Percentiles rank a stretch among this genome's conserved stretches.
Evolutionary conservation across 1,139 yeast species (phyloP).

Genomic region (Eremothecium gossypii): DNA sequence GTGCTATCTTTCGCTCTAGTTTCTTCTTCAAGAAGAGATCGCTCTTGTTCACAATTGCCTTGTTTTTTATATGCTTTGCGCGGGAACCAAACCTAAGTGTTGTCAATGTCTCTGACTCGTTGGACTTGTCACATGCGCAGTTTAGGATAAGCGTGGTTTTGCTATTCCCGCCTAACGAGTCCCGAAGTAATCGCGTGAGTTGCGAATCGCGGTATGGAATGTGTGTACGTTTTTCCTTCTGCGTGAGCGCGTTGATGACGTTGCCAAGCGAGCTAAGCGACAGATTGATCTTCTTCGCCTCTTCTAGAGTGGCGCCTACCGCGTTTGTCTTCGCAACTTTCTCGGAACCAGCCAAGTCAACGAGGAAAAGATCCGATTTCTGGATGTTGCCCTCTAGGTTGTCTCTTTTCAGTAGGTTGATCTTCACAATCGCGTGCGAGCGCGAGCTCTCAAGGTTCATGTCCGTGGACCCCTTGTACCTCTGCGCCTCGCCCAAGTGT

Average conservation of each 20-base stretch:
- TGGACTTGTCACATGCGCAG: slow-evolving; percentile 59
- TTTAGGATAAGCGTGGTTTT: slow-evolving; percentile 71
- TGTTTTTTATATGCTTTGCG: slow-evolving; percentile 64
- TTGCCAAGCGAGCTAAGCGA: slow-evolving; percentile 72
- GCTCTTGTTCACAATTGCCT: slow-evolving; percentile 52
- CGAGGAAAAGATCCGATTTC: slow-evolving; percentile 44
- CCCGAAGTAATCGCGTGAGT: slow-evolving; percentile 73
- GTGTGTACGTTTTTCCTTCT: slow-evolving; percentile 41
- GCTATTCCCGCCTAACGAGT: slow-evolving; percentile 81
- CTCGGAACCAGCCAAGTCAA: slow-evolving; percentile 87
- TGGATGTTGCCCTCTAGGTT: slow-evolving; percentile 25
- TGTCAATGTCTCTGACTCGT: slow-evolving; percentile 64
- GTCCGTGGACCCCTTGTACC: slow-evolving; percentile 55
- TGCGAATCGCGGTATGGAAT: slow-evolving; percentile 79
- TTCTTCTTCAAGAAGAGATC: slow-evolving; percentile 55
- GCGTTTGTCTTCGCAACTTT: slow-evolving; percentile 81
- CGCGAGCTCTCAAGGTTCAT: slow-evolving; percentile 75
- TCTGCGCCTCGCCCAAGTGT: slow-evolving; percentile 44
- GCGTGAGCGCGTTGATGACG: slow-evolving; percentile 68
- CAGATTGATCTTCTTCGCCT: slow-evolving; percentile 74
- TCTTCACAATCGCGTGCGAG: slow-evolving; percentile 72
- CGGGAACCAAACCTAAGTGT: slow-evolving; percentile 74
- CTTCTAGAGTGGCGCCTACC: slow-evolving; percentile 64
- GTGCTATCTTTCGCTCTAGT: slow-evolving; percentile 37
- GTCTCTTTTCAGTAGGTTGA: slow-evolving; percentile 56